Evolutionary conservation across 169 alveolate genomes (phyloP).

Genomic region (Toxoplasma gondii): DNA sequence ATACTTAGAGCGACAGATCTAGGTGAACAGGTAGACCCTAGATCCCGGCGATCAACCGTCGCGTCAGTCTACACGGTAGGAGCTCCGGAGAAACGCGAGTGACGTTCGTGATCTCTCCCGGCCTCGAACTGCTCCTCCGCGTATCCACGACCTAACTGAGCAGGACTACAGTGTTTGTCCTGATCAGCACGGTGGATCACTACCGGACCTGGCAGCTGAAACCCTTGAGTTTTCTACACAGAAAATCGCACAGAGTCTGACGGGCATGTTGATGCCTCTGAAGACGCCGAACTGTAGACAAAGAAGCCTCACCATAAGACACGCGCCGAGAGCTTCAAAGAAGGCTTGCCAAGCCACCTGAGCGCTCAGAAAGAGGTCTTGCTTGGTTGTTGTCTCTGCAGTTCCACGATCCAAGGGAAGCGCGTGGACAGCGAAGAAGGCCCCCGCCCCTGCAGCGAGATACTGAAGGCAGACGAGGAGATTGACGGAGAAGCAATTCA

Average conservation of each 20-base stretch:
- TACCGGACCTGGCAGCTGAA: too few relatives aligned
- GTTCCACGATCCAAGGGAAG: background rate
- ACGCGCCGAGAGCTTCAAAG: slow-evolving; percentile 8
- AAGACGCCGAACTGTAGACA: background rate
- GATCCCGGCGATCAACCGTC: background rate
- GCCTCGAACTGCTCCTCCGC: background rate
- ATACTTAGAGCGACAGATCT: too few relatives aligned
- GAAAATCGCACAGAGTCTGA: background rate
- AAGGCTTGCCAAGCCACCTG: background rate
- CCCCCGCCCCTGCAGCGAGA: background rate
- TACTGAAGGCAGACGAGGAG: background rate
- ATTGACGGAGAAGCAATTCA: slow-evolving; percentile 2
- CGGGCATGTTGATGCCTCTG: background rate
- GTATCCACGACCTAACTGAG: background rate
- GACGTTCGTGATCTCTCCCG: background rate
- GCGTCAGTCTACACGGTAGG: background rate
- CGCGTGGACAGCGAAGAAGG: background rate
- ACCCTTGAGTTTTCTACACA: too few relatives aligned
- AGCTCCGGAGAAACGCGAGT: background rate
- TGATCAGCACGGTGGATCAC: too few relatives aligned
- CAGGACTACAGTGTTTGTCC: too few relatives aligned
- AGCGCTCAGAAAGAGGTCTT: background rate
- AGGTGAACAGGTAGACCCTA: too few relatives aligned
- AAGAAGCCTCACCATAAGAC: background rate
- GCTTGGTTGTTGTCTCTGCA: background rate